These are phyloP conservation scores for Candida sanyiensis DNA, from an alignment of 805 yeast genomes.

Conservation along the genomic window DNA sequence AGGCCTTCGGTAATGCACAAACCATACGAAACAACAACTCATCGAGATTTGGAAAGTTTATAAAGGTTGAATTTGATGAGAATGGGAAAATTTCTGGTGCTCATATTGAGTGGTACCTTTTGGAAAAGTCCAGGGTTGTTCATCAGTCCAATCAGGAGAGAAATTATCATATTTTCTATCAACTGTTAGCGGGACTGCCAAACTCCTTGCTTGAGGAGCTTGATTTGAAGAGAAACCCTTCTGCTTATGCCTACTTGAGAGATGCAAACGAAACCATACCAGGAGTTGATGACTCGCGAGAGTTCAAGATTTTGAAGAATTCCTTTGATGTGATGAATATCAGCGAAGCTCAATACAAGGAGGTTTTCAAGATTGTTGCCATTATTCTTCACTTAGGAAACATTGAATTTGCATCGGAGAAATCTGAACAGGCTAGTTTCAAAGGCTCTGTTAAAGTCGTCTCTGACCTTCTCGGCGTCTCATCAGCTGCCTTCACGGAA, in stretches of 20 bases:
- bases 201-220: constrained; percentile 41
- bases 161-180: constrained; percentile 89
- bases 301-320: constrained; percentile 53
- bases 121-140: constrained; percentile 91
- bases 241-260: constrained; percentile 51
- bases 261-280: constrained; percentile 51
- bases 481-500: constrained; percentile 45
- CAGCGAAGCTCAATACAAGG: constrained; percentile 42
- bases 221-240: constrained; percentile 35
- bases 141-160: constrained; percentile 71
- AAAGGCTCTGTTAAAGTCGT: constrained; percentile 46
- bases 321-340: constrained; percentile 78
- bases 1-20: constrained; percentile 95
- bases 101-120: constrained; percentile 85
- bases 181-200: constrained; percentile 64
- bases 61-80: constrained; percentile 69
- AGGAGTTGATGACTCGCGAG: constrained; percentile 70
- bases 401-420: constrained; percentile 59
- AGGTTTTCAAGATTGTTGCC: constrained; percentile 64
- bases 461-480: constrained; percentile 61
- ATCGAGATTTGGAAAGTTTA: constrained; percentile 94
- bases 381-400: constrained; percentile 83
- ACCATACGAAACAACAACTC: constrained; percentile 92
- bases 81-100: constrained; percentile 77
- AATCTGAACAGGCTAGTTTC: constrained; percentile 72